These are phyloP conservation scores for Rhododendron mucronatum DNA, from an alignment of 148 eudicot species.

Conservation along the genomic window DNA sequence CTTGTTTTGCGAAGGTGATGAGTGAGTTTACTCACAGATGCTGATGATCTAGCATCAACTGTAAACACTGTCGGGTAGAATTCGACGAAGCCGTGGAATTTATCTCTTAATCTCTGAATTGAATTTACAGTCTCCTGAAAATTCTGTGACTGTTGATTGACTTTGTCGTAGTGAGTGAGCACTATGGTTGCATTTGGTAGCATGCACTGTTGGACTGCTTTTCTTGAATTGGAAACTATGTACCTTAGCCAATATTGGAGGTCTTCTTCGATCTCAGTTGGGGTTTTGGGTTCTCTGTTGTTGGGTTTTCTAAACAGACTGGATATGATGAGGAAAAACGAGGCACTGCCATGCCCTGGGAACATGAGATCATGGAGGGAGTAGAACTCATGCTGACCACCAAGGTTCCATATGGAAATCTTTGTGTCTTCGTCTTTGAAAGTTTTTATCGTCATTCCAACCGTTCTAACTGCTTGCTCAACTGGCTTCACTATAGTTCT, in stretches of 20 bases:
- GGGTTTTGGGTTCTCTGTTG: slow-evolving; percentile 70
- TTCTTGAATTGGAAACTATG: slow-evolving; percentile 80
- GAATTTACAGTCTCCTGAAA: slow-evolving; percentile 47
- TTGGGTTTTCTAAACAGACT: slow-evolving; percentile 60
- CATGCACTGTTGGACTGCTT: slow-evolving; percentile 79
- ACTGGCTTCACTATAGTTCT: slow-evolving; percentile 72
- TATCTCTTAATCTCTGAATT: slow-evolving; percentile 61
- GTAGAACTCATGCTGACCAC: slow-evolving; percentile 66
- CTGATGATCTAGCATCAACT: slow-evolving; percentile 86
- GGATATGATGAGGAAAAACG: slow-evolving; percentile 55
- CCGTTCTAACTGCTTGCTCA: slow-evolving; percentile 71
- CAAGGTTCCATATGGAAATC: slow-evolving; percentile 85
- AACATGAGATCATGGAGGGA: slow-evolving; percentile 89
- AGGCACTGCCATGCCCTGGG: slow-evolving; percentile 92
- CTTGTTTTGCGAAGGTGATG: slow-evolving; percentile 66
- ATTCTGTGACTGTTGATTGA: slow-evolving; percentile 47
- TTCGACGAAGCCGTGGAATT: slow-evolving; percentile 59
- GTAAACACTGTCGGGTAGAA: slow-evolving; percentile 83
- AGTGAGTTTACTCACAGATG: slow-evolving; percentile 63
- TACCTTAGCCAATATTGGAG: slow-evolving; percentile 87
- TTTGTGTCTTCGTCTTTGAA: slow-evolving; percentile 70
- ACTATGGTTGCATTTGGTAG: slow-evolving; percentile 77
- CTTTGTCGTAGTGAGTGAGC: slow-evolving; percentile 74
- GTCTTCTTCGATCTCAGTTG: slow-evolving; percentile 77
- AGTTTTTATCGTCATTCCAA: slow-evolving; percentile 57